Conservation (phyloP, 176 grass and related monocot genomes). For the Chrysopogon serrulatus region DNA sequence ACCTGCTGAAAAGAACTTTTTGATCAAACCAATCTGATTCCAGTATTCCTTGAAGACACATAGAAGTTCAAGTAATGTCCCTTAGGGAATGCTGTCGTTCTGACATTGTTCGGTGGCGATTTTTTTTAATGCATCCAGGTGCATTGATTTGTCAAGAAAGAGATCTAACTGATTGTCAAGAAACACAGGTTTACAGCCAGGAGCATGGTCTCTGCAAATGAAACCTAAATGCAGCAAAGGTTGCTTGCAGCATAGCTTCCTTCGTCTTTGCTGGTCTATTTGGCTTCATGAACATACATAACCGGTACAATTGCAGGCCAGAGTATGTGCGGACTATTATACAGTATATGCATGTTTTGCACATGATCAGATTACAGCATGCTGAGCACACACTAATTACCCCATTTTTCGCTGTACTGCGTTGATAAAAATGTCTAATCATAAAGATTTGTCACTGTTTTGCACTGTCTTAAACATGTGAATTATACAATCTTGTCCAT, state of each 20-base stretch:
- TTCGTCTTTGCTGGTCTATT: background rate
- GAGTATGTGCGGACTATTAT: background rate
- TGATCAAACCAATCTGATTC: background rate
- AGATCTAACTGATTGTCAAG: background rate
- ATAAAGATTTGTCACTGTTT: background rate
- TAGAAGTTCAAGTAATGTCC: background rate
- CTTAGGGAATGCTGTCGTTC: background rate
- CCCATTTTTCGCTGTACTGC: background rate
- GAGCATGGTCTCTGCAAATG: background rate
- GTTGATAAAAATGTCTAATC: constrained; percentile 3
- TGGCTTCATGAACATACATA: background rate
- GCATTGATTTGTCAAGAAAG: background rate
- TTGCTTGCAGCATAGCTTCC: background rate
- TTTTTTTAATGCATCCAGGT: background rate
- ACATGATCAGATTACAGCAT: background rate
- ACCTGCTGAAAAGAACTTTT: background rate
- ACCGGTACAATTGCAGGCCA: background rate
- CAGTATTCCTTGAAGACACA: background rate
- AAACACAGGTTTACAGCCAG: background rate
- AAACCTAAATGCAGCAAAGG: background rate
- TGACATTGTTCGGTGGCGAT: background rate
- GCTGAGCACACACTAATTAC: background rate
- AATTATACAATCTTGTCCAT: background rate
- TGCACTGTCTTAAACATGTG: background rate
- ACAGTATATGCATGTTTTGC: background rate